phyloP scores from a whole-genome alignment of 371 early-diverging fungal genomes.

The Syncephalis fuscata region DNA sequence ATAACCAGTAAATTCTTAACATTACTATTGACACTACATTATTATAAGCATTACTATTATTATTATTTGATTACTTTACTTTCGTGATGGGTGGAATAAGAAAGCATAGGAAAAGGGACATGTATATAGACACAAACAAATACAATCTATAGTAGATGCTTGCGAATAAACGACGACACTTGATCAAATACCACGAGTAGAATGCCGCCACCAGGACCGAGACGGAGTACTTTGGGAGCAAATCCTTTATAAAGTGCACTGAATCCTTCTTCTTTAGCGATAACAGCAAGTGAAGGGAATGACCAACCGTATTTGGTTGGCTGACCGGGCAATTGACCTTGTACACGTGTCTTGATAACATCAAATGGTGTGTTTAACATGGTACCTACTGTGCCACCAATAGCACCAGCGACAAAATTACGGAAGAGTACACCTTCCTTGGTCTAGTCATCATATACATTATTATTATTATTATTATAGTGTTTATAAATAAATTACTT shows the following conservation, averaged over 20 bases:
- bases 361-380: constrained; percentile 92
- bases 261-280: constrained; percentile 82
- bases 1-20: too few relatives aligned
- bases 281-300: constrained; percentile 63
- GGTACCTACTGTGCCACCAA: constrained; percentile 93
- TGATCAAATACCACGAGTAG: constrained; percentile 88
- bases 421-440: constrained; percentile 57
- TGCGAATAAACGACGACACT: constrained; percentile 73
- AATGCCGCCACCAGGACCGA: constrained; percentile 88
- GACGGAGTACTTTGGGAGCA: constrained; percentile 88
- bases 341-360: constrained; percentile 94
- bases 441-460: constrained; percentile 14
- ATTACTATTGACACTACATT: too few relatives aligned
- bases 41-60: too few relatives aligned
- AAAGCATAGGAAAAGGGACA: too few relatives aligned
- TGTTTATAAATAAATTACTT: constrained; percentile 3
- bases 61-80: too few relatives aligned
- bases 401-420: constrained; percentile 86
- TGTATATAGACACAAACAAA: too few relatives aligned
- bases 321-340: constrained; percentile 52
- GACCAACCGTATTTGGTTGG: constrained; percentile 77
- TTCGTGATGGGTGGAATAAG: too few relatives aligned
- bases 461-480: not conserved
- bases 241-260: constrained; percentile 91
- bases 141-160: constrained; percentile 14